These are phyloP conservation scores for Daldinia decipiens DNA, from an alignment of 495 filamentous ascomycete species.

Conservation along the genomic window DNA sequence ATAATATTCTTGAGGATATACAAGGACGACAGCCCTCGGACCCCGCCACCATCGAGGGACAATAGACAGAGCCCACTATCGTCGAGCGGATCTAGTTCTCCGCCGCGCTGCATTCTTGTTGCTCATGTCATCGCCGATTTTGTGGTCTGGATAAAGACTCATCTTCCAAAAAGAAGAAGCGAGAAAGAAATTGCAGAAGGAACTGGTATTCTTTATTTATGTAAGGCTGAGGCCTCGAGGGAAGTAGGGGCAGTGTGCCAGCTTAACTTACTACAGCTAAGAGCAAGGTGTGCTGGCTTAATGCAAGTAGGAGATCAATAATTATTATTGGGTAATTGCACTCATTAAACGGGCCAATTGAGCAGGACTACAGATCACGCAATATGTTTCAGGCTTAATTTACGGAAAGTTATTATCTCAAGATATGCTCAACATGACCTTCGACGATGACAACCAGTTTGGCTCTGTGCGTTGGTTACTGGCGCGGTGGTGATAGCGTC, in stretches of 20 bases:
- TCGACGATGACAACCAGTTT: background rate
- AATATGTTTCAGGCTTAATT: background rate
- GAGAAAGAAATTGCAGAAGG: background rate
- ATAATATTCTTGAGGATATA: constrained; percentile 2
- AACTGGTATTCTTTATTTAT: background rate
- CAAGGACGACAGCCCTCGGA: constrained; percentile 11
- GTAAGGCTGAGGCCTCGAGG: background rate
- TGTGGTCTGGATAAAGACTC: background rate
- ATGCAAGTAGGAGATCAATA: background rate
- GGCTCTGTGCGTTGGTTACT: background rate
- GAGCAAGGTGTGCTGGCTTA: background rate
- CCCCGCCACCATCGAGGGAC: constrained; percentile 7
- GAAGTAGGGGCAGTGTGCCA: background rate
- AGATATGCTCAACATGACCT: background rate
- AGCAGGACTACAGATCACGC: background rate
- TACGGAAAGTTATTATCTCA: background rate
- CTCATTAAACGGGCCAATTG: background rate
- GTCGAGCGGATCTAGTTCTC: background rate
- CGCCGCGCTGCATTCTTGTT: background rate
- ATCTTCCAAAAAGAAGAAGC: background rate
- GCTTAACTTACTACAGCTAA: background rate
- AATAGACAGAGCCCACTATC: constrained; percentile 6
- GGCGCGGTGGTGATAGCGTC: background rate
- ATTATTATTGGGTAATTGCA: background rate
- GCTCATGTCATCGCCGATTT: background rate